phyloP scores from a whole-genome alignment of 345 rosid genomes.

The Salix koriyanagi region DNA sequence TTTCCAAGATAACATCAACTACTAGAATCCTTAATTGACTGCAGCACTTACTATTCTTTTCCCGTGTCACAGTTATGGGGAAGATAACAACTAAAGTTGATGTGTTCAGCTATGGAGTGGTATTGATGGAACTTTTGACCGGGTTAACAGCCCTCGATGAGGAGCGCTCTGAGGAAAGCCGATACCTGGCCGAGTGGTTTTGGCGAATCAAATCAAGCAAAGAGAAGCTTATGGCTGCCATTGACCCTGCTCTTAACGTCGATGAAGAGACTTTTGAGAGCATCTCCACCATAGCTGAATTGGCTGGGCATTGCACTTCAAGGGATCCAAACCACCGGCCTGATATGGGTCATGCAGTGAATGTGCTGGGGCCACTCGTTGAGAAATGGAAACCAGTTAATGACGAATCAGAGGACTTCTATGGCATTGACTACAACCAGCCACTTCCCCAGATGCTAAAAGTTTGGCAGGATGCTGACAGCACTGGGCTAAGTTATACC shows the following conservation, averaged over 20 bases:
- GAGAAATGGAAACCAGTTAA: slow-evolving; percentile 43
- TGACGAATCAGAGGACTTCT: slow-evolving; percentile 20
- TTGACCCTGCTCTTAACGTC: slow-evolving; percentile 31
- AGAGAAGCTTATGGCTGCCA: slow-evolving; percentile 34
- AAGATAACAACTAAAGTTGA: slow-evolving; percentile 50
- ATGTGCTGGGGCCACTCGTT: slow-evolving; percentile 35
- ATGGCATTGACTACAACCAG: slow-evolving; percentile 31
- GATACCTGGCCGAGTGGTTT: slow-evolving; percentile 52
- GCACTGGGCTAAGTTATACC: slow-evolving; percentile 12
- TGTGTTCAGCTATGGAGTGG: slow-evolving; percentile 51
- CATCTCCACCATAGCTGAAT: slow-evolving; percentile 33
- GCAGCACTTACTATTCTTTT: background rate
- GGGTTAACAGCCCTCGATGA: slow-evolving; percentile 46
- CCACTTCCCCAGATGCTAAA: slow-evolving; percentile 47
- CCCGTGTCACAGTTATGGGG: slow-evolving; percentile 40
- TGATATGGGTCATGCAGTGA: slow-evolving; percentile 50
- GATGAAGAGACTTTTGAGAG: slow-evolving; percentile 35
- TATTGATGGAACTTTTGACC: slow-evolving; percentile 47
- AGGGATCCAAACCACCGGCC: slow-evolving; percentile 50
- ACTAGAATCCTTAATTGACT: background rate
- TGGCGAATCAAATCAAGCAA: slow-evolving; percentile 38
- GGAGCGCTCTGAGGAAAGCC: slow-evolving; percentile 43
- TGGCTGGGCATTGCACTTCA: slow-evolving; percentile 50
- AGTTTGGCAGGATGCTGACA: slow-evolving; percentile 44
- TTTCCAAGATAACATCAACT: background rate